These are phyloP conservation scores for Turnera subulata DNA, from an alignment of 345 rosid genomes.

Conservation along the genomic window DNA sequence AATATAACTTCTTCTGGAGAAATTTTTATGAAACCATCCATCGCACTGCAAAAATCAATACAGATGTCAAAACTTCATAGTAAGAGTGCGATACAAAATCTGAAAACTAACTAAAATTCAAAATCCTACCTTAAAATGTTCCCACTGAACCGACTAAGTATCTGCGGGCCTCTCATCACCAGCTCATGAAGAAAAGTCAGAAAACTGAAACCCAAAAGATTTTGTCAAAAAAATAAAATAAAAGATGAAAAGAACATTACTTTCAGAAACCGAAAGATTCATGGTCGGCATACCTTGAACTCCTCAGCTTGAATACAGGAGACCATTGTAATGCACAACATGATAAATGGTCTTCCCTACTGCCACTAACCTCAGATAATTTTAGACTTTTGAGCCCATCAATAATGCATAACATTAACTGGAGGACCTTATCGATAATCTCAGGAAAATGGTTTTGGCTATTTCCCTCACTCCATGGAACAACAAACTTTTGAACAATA, in stretches of 20 bases:
- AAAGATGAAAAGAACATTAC: conserved; percentile 3
- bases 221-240: conserved; percentile 16
- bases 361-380: conserved; percentile 25
- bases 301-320: conserved; percentile 55
- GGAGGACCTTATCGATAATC: conserved; percentile 57
- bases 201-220: conserved; percentile 47
- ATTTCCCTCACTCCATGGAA: conserved; percentile 26
- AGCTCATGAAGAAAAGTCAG: conserved; percentile 58
- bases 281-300: conserved; percentile 44
- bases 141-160: conserved; percentile 46
- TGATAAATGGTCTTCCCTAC: conserved; percentile 11
- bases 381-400: conserved; percentile 38
- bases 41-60: conserved; percentile 50
- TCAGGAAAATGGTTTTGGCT: conserved; percentile 38
- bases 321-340: conserved; percentile 55
- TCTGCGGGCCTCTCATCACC: conserved; percentile 40
- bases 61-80: conserved; percentile 17
- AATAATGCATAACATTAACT: conserved; percentile 56
- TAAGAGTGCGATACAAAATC: neutral
- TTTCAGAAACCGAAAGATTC: conserved; percentile 11
- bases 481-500: conserved; percentile 39
- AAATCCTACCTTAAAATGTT: conserved; percentile 53
- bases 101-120: neutral
- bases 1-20: conserved; percentile 53
- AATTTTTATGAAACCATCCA: conserved; percentile 57